A percentile compares a stretch with the other conserved stretches of the same genome.
These are phyloP conservation scores for Picochlorum costavermella DNA, from an alignment of 139 green algal genomes.

Conservation along the genomic window DNA sequence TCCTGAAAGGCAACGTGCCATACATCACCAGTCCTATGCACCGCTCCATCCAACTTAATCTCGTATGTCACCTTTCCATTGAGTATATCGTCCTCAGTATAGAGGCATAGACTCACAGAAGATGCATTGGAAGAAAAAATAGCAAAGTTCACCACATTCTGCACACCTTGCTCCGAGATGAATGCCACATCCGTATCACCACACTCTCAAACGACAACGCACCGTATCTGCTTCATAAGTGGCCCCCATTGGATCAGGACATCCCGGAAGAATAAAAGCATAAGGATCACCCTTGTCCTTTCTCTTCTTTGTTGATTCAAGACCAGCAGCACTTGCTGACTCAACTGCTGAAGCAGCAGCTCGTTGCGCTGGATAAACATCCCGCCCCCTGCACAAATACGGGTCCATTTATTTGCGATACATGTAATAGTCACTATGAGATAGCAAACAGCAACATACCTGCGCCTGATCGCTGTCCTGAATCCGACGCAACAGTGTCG, in stretches of 20 bases:
- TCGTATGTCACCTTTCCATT: constrained; percentile 48
- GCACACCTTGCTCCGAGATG: neutral
- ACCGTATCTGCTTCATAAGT: neutral
- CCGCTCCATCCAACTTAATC: constrained; percentile 52
- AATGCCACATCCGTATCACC: neutral
- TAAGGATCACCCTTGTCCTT: neutral
- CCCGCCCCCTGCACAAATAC: no score
- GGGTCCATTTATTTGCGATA: no score
- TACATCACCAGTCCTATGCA: constrained; percentile 69
- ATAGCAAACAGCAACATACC: no score
- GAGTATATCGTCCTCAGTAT: constrained; percentile 66
- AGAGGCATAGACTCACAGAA: constrained; percentile 70
- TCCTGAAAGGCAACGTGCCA: constrained; percentile 80
- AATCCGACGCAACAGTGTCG: no score
- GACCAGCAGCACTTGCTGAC: neutral
- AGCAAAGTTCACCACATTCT: constrained; percentile 75
- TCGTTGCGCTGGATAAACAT: no score
- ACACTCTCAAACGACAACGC: neutral
- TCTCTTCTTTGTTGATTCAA: neutral
- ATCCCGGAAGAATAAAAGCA: neutral
- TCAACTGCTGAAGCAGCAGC: neutral
- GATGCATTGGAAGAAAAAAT: constrained; percentile 52
- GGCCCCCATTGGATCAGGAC: neutral
- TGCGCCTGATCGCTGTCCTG: no score
- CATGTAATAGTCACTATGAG: no score